Conservation (phyloP, 2,329 filamentous ascomycete genomes). For the Penicillium decumbens region DNA sequence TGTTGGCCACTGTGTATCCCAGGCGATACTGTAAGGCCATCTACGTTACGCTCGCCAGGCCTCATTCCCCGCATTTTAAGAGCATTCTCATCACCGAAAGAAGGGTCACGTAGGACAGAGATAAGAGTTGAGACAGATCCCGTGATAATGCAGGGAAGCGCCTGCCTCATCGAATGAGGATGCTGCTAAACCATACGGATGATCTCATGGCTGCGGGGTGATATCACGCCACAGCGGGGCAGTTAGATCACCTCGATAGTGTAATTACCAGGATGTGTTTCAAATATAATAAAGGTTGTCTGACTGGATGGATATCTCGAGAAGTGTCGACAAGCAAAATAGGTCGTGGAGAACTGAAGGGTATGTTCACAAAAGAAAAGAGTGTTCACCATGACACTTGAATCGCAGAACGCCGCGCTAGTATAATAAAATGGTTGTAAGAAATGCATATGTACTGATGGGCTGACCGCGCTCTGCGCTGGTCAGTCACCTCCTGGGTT, state of each 20-base stretch:
- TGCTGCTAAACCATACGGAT: conserved; percentile 5
- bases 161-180: neutral
- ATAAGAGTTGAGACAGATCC: conserved; percentile 13
- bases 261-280: conserved; percentile 2
- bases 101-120: neutral
- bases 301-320: conserved; percentile 7
- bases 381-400: conserved; percentile 14
- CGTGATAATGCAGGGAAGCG: neutral
- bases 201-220: conserved; percentile 20
- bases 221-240: conserved; percentile 15
- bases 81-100: neutral
- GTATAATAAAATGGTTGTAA: conserved; percentile 1
- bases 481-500: neutral
- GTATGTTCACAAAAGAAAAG: conserved; percentile 15
- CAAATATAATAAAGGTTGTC: conserved; percentile 1
- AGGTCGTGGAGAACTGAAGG: conserved; percentile 6
- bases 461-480: conserved; percentile 15
- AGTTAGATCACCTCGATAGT: neutral
- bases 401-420: conserved; percentile 21
- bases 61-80: neutral
- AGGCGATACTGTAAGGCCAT: no score
- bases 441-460: conserved; percentile 9
- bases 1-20: no score
- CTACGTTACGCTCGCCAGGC: neutral
- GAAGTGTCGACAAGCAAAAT: conserved; percentile 8